These are phyloP conservation scores for Clavispora carvajalis DNA, from an alignment of 805 yeast genomes.

Conservation along the genomic window DNA sequence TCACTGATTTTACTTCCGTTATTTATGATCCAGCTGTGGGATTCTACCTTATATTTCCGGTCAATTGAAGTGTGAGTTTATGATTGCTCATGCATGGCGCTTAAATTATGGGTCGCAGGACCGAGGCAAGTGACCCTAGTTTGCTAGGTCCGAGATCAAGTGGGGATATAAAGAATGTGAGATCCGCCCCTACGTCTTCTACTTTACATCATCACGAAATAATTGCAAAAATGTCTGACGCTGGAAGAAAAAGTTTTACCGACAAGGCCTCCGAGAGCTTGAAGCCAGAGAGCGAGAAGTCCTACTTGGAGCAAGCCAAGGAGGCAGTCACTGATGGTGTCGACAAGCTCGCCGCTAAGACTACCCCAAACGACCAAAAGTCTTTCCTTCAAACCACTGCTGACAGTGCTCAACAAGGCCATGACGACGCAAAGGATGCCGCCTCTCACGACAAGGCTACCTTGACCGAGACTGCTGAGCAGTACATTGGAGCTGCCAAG, in stretches of 20 bases:
- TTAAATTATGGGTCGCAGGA: not conserved
- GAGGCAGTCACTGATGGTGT: slow-evolving; percentile 62
- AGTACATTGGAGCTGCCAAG: slow-evolving; percentile 53
- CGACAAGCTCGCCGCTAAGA: slow-evolving; percentile 56
- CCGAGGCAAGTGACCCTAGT: not conserved
- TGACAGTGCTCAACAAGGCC: slow-evolving; percentile 55
- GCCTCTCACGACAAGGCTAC: slow-evolving; percentile 42
- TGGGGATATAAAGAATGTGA: too few species aligned
- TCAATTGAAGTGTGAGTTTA: not conserved
- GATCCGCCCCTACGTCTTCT: too few species aligned
- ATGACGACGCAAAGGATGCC: slow-evolving; percentile 44
- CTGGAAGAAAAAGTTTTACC: slow-evolving; percentile 71
- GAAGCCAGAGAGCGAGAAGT: slow-evolving; percentile 69
- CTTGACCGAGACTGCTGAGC: slow-evolving; percentile 37
- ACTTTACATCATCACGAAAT: slow-evolving; percentile 1
- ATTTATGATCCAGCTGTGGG: too few species aligned
- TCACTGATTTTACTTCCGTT: too few species aligned
- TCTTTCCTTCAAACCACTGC: slow-evolving; percentile 63
- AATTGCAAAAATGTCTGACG: slow-evolving; percentile 33
- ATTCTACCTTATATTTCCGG: too few species aligned
- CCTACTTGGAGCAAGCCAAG: slow-evolving; percentile 59
- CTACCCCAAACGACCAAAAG: slow-evolving; percentile 64
- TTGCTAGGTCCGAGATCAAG: not conserved
- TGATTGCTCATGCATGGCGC: not conserved
- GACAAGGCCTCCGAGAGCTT: slow-evolving; percentile 63